Evolutionary conservation across 495 filamentous ascomycete species (phyloP).

Genomic region (Aspergillus indologenus): DNA sequence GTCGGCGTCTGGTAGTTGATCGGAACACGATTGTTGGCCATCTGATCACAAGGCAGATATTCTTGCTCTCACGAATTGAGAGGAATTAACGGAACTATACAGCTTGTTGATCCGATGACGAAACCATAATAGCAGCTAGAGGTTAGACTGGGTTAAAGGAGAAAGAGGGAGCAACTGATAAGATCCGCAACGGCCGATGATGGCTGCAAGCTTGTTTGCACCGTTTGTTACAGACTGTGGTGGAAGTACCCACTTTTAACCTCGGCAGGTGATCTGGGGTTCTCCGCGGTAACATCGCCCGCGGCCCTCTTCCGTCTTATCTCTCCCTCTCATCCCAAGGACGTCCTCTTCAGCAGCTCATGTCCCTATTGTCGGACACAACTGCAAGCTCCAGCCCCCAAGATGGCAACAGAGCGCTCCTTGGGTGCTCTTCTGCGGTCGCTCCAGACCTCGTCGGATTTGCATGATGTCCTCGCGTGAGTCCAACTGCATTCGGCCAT

Average conservation of each 20-base stretch:
- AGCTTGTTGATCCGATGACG: neutral
- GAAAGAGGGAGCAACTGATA: slow-evolving; percentile 2
- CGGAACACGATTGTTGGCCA: slow-evolving; percentile 53
- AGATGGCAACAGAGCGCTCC: slow-evolving; percentile 51
- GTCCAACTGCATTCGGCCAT: slow-evolving; percentile 13
- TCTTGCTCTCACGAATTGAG: neutral
- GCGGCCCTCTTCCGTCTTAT: neutral
- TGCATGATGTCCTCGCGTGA: slow-evolving; percentile 54
- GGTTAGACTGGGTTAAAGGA: neutral
- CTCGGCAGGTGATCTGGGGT: slow-evolving; percentile 42
- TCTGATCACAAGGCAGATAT: slow-evolving; percentile 4
- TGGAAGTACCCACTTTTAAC: slow-evolving; percentile 22
- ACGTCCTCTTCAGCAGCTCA: slow-evolving; percentile 1
- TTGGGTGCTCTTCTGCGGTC: slow-evolving; percentile 51
- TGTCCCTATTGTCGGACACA: slow-evolving; percentile 2
- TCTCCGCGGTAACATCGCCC: slow-evolving; percentile 28
- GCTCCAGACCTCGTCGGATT: slow-evolving; percentile 45
- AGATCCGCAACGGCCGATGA: slow-evolving; percentile 3
- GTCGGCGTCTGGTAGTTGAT: slow-evolving; percentile 65
- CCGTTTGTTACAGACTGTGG: slow-evolving; percentile 29
- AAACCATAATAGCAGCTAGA: slow-evolving; percentile 12
- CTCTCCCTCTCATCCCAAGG: slow-evolving; percentile 7
- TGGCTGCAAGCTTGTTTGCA: slow-evolving; percentile 33
- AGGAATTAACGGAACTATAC: neutral
- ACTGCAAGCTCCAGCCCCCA: neutral